Conservation (phyloP, 768 basidiomycete species). For the Floccularia luteovirens region DNA sequence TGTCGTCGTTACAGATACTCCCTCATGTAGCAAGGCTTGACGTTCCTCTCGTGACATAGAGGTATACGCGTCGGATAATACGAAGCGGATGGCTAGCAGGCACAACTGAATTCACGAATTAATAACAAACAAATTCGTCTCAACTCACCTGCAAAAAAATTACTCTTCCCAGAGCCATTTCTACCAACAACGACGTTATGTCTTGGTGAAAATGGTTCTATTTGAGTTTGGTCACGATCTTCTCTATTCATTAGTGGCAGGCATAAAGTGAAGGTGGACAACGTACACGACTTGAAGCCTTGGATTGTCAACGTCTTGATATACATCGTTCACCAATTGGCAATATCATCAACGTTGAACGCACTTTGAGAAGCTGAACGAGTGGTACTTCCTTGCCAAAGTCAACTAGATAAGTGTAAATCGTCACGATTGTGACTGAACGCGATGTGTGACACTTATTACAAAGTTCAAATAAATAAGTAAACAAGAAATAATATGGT, state of each 20-base stretch:
- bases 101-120: neutral
- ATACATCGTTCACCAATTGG: slow-evolving; percentile 49
- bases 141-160: slow-evolving; percentile 87
- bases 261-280: neutral
- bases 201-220: slow-evolving; percentile 89
- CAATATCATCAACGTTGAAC: no score
- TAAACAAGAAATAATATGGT: no score
- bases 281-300: slow-evolving; percentile 95
- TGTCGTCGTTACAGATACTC: slow-evolving; percentile 80
- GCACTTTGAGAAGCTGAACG: no score
- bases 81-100: slow-evolving; percentile 83
- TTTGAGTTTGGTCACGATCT: slow-evolving; percentile 86
- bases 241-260: slow-evolving; percentile 1
- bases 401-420: no score
- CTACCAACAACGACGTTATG: slow-evolving; percentile 97
- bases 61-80: slow-evolving; percentile 95
- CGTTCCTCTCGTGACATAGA: slow-evolving; percentile 93
- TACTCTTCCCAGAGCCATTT: slow-evolving; percentile 97
- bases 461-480: no score
- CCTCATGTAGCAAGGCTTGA: slow-evolving; percentile 90
- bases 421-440: neutral
- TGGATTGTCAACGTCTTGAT: slow-evolving; percentile 88
- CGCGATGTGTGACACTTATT: no score
- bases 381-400: no score
- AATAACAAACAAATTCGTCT: neutral